A percentile compares a stretch with the other conserved stretches of the same genome.
Conservation (phyloP, 1,139 yeast genomes). For the Arxiozyma slooffiae region DNA sequence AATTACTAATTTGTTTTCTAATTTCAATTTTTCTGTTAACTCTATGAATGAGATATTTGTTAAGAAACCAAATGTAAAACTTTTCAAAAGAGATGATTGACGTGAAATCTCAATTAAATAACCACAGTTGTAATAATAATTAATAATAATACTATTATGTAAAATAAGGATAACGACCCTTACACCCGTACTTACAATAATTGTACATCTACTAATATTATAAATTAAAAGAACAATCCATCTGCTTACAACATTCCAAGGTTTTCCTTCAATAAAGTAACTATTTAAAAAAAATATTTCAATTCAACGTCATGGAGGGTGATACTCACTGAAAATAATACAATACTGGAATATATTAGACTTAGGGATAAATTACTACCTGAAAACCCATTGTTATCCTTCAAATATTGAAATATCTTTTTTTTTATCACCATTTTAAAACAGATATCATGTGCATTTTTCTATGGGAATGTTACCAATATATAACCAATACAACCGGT, state of each 20-base stretch:
- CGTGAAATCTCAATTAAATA: constrained; percentile 10
- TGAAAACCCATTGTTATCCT: constrained; percentile 5
- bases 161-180: background rate
- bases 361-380: constrained; percentile 18
- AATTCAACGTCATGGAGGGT: constrained; percentile 24
- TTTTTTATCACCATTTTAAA: background rate
- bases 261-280: constrained; percentile 3
- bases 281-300: constrained; percentile 10
- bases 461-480: background rate
- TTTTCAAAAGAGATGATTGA: constrained; percentile 16
- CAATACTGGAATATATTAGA: constrained; percentile 15
- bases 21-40: constrained; percentile 15
- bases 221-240: background rate
- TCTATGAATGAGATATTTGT: constrained; percentile 16
- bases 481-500: constrained; percentile 9
- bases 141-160: background rate
- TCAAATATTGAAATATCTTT: background rate
- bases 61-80: constrained; percentile 19
- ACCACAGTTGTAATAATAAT: background rate
- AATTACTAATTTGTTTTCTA: constrained; percentile 20
- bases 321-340: constrained; percentile 12
- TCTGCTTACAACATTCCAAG: constrained; percentile 2
- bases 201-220: background rate
- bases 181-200: background rate
- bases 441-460: background rate